Conservation (phyloP, 1,284 basidiomycete genomes). For the Cutaneotrichosporon sp. region DNA sequence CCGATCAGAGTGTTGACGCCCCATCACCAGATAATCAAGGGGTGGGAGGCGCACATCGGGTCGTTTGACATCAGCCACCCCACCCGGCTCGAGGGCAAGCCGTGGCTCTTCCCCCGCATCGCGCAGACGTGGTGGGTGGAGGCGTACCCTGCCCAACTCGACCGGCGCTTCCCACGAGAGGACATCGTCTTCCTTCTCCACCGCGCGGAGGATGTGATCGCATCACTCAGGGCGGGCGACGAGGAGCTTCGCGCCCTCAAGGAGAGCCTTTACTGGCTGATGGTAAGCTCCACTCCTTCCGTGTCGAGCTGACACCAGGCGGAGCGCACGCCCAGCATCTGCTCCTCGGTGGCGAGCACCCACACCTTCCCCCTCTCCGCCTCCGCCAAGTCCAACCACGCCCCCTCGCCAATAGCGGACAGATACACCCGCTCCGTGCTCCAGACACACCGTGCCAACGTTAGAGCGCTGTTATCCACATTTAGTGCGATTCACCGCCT, state of each 20-base stretch:
- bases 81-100: no score
- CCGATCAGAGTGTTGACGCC: not conserved
- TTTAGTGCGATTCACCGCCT: slow-evolving; percentile 1
- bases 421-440: not conserved
- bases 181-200: slow-evolving; percentile 5
- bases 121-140: not conserved
- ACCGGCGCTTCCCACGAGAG: not conserved
- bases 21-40: not conserved
- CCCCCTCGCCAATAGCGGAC: not conserved
- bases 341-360: not conserved
- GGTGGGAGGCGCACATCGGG: slow-evolving; percentile 2
- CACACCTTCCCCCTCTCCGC: not conserved
- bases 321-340: not conserved
- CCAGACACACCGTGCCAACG: not conserved
- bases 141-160: not conserved
- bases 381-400: not conserved
- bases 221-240: not conserved
- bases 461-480: not conserved
- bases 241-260: not conserved
- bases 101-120: not conserved
- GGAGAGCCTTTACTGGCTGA: not conserved
- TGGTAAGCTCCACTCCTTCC: not conserved
- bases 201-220: not conserved
- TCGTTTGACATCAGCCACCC: not conserved
- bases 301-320: slow-evolving; percentile 1